Conservation (phyloP, 495 filamentous ascomycete genomes). For the Evernia prunastri region DNA sequence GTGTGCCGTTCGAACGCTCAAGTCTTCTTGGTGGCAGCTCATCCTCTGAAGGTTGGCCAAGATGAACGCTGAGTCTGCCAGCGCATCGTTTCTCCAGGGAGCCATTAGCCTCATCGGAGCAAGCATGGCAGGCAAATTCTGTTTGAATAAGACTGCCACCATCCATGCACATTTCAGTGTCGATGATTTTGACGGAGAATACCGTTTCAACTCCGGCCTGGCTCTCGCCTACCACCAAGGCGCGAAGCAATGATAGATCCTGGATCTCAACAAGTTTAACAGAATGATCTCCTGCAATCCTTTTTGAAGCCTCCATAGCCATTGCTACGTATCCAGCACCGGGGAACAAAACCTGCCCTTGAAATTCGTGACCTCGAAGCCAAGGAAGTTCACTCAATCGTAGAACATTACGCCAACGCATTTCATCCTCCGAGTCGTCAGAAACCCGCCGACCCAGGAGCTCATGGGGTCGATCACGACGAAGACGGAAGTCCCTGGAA, state of each 20-base stretch:
- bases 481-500: slow-evolving; percentile 24
- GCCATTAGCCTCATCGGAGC: not conserved
- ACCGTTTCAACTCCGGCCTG: slow-evolving; percentile 36
- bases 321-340: slow-evolving; percentile 38
- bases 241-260: slow-evolving; percentile 38
- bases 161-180: slow-evolving; percentile 17
- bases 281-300: slow-evolving; percentile 10
- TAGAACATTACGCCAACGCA: slow-evolving; percentile 39
- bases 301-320: slow-evolving; percentile 34
- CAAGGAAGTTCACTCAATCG: slow-evolving; percentile 38
- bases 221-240: slow-evolving; percentile 42
- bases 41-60: no score
- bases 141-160: slow-evolving; percentile 20
- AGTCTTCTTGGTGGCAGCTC: slow-evolving; percentile 27
- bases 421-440: slow-evolving; percentile 30
- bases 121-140: not conserved
- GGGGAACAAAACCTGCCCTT: slow-evolving; percentile 36
- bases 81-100: not conserved
- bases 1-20: slow-evolving; percentile 31
- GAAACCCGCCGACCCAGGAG: slow-evolving; percentile 34
- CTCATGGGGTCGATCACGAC: slow-evolving; percentile 24
- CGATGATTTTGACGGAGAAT: slow-evolving; percentile 33
- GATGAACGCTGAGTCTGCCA: no score
- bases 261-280: slow-evolving; percentile 33
- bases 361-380: slow-evolving; percentile 38